Percentiles rank a stretch among this genome's conserved stretches.
Conservation (phyloP, 2,329 filamentous ascomycete species). For the Dactylellina leptospora region DNA sequence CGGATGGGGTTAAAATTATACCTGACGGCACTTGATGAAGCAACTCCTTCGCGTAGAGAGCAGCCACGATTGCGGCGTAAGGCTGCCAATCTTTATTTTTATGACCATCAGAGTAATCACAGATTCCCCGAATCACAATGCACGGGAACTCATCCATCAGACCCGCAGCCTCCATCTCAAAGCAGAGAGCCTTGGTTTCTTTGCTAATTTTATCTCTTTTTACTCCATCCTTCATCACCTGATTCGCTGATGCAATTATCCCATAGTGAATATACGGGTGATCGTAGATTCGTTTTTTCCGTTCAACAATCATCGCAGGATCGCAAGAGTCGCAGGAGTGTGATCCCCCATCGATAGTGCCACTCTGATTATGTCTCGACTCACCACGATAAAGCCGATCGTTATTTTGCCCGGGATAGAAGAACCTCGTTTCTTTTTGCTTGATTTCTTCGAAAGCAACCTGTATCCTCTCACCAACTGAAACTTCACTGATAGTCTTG, state of each 20-base stretch:
- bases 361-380: not conserved
- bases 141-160: constrained; percentile 8
- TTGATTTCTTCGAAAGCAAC: not conserved
- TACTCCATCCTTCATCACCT: constrained; percentile 19
- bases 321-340: constrained; percentile 3
- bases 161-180: constrained; percentile 2
- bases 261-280: constrained; percentile 9
- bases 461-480: not conserved
- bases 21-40: not conserved
- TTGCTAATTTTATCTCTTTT: constrained; percentile 16
- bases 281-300: not conserved
- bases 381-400: not conserved
- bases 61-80: constrained; percentile 11
- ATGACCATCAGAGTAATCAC: constrained; percentile 20
- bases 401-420: not conserved
- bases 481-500: not conserved
- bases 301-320: not conserved
- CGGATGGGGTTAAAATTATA: too few species aligned
- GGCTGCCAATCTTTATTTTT: constrained; percentile 14
- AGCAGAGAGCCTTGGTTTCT: constrained; percentile 16
- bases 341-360: too few species aligned
- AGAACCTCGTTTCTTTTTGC: not conserved
- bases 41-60: constrained; percentile 12
- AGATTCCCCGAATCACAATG: constrained; percentile 19
- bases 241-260: constrained; percentile 17